Conservation (phyloP, 179 eudicot genomes). For the Pouteria campechiana region DNA sequence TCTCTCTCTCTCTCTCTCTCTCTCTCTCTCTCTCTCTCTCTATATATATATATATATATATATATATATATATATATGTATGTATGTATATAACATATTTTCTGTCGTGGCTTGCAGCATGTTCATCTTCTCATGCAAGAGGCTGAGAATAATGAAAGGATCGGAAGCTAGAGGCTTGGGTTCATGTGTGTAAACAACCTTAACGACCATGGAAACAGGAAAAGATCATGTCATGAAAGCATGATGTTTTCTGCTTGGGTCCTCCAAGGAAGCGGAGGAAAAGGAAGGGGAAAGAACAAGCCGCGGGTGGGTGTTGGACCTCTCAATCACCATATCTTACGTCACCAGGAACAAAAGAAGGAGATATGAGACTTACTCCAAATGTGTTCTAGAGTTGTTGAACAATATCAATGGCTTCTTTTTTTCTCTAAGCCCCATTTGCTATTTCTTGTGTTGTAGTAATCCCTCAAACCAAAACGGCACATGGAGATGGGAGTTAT, state of each 20-base stretch:
- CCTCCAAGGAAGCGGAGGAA: constrained; percentile 9
- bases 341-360: background rate
- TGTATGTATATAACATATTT: background rate
- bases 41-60: too few relatives aligned
- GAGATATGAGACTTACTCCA: constrained; percentile 1
- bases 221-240: constrained; percentile 5
- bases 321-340: too few relatives aligned
- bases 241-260: constrained; percentile 17
- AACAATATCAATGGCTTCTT: constrained; percentile 9
- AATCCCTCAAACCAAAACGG: constrained; percentile 7
- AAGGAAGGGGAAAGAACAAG: too few relatives aligned
- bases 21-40: too few relatives aligned
- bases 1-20: background rate
- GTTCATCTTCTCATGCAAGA: constrained; percentile 53
- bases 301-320: too few relatives aligned
- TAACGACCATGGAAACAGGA: constrained; percentile 2
- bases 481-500: constrained; percentile 1
- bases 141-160: constrained; percentile 53
- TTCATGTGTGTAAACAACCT: constrained; percentile 16
- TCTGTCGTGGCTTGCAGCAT: constrained; percentile 23
- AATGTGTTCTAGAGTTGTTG: constrained; percentile 6
- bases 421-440: background rate
- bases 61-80: background rate
- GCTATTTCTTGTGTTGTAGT: constrained; percentile 6
- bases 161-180: constrained; percentile 52